Evolutionary conservation across 768 basidiomycete genomes (phyloP).

Genomic region (Megacollybia marginata): DNA sequence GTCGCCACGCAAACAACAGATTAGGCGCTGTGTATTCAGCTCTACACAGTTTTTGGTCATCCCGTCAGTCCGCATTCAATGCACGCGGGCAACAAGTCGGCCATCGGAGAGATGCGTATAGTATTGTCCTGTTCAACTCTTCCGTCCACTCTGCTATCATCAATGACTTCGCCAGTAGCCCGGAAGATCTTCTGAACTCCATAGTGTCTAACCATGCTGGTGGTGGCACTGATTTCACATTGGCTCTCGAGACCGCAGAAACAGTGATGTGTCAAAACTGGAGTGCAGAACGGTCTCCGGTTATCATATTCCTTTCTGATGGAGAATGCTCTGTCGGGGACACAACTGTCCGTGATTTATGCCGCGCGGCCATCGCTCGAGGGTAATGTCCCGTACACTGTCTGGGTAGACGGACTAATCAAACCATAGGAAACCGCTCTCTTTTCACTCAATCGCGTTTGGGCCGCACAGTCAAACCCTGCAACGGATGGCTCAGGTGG

Average conservation of each 20-base stretch:
- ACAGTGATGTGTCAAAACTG: conserved; percentile 36
- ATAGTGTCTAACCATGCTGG: conserved; percentile 23
- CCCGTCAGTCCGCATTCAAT: conserved; percentile 33
- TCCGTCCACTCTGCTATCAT: conserved; percentile 14
- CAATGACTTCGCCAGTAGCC: conserved; percentile 40
- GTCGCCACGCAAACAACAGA: conserved; percentile 32
- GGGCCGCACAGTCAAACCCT: conserved; percentile 28
- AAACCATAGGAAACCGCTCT: conserved; percentile 38
- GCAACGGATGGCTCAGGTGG: conserved; percentile 46
- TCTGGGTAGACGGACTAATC: no score
- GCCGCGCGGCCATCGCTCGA: conserved; percentile 31
- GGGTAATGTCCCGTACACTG: conserved; percentile 6
- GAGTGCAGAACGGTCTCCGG: conserved; percentile 48
- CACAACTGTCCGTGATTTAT: conserved; percentile 28
- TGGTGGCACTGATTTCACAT: conserved; percentile 36
- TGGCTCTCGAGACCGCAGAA: conserved; percentile 30
- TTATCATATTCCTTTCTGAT: conserved; percentile 53
- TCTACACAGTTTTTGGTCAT: conserved; percentile 47
- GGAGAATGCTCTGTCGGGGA: conserved; percentile 38
- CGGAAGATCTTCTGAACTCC: conserved; percentile 33
- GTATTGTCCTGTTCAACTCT: conserved; percentile 39
- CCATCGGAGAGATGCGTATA: conserved; percentile 45
- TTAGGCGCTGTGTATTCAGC: conserved; percentile 55
- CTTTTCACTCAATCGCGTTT: conserved; percentile 55
- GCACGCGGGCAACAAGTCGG: conserved; percentile 9